phyloP scores from a whole-genome alignment of 805 yeast species.

The Ogataea wickerhamii region DNA sequence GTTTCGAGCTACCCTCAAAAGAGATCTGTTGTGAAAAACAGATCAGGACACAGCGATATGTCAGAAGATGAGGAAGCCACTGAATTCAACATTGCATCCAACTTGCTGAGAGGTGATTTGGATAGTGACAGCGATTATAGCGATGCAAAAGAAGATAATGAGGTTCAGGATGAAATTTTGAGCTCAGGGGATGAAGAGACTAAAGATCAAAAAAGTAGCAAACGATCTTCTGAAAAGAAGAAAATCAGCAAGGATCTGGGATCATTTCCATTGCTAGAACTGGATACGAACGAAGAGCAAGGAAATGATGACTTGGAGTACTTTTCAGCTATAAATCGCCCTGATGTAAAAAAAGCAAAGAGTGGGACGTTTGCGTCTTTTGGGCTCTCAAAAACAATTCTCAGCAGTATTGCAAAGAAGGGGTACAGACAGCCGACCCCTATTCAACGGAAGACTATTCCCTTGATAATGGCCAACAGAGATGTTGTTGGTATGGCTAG shows the following conservation, averaged over 20 bases:
- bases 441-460: conserved; percentile 93
- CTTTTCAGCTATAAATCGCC: conserved; percentile 28
- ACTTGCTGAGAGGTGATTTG: conserved; percentile 46
- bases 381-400: conserved; percentile 72
- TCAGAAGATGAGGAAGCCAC: conserved; percentile 42
- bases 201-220: conserved; percentile 30
- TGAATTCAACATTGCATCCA: conserved; percentile 59
- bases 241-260: neutral
- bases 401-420: conserved; percentile 69
- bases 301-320: conserved; percentile 40
- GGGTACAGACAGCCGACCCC: conserved; percentile 97
- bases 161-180: conserved; percentile 52
- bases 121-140: conserved; percentile 18
- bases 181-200: conserved; percentile 48
- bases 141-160: conserved; percentile 26
- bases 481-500: conserved; percentile 99
- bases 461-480: conserved; percentile 77
- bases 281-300: conserved; percentile 39
- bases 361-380: conserved; percentile 85
- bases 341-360: conserved; percentile 55
- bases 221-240: conserved; percentile 8
- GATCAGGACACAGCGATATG: conserved; percentile 10
- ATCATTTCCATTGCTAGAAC: conserved; percentile 37
- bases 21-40: no score
- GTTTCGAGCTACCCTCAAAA: no score